These are phyloP conservation scores for Platanthera zijinensis DNA, from an alignment of 106 monocot genomes.

Conservation along the genomic window DNA sequence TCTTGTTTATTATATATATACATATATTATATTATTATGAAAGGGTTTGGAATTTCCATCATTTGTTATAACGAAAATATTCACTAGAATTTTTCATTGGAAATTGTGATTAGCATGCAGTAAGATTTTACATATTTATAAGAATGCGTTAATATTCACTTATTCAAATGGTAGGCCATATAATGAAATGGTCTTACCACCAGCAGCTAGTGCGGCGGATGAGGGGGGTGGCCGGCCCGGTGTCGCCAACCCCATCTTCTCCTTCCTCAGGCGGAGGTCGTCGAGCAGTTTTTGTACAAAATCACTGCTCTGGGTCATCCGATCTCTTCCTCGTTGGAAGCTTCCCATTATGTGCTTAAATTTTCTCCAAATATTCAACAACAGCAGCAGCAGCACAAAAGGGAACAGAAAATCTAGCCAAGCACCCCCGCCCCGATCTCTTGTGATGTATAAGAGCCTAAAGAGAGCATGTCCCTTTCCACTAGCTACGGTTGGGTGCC, in stretches of 20 bases:
- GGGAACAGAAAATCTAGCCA: neutral
- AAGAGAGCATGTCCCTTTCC: too few relatives aligned
- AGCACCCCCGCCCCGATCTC: too few relatives aligned
- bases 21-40: too few relatives aligned
- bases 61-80: too few relatives aligned
- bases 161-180: neutral
- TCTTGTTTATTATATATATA: too few relatives aligned
- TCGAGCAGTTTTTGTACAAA: slow-evolving; percentile 43
- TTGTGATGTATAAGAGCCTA: slow-evolving; percentile 1
- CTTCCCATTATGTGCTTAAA: neutral
- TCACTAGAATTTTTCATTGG: too few relatives aligned
- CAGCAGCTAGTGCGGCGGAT: slow-evolving; percentile 6
- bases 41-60: too few relatives aligned
- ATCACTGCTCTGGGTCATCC: slow-evolving; percentile 35
- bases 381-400: neutral
- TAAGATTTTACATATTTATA: too few relatives aligned
- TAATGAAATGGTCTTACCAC: neutral
- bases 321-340: neutral
- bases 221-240: neutral
- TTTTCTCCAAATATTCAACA: neutral
- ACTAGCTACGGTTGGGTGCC: slow-evolving; percentile 16
- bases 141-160: too few relatives aligned
- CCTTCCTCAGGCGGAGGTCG: slow-evolving; percentile 35
- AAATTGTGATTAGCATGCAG: too few relatives aligned
- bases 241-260: slow-evolving; percentile 24